Conservation (phyloP, 163 green algal species). For the Chlorella variabilis region DNA sequence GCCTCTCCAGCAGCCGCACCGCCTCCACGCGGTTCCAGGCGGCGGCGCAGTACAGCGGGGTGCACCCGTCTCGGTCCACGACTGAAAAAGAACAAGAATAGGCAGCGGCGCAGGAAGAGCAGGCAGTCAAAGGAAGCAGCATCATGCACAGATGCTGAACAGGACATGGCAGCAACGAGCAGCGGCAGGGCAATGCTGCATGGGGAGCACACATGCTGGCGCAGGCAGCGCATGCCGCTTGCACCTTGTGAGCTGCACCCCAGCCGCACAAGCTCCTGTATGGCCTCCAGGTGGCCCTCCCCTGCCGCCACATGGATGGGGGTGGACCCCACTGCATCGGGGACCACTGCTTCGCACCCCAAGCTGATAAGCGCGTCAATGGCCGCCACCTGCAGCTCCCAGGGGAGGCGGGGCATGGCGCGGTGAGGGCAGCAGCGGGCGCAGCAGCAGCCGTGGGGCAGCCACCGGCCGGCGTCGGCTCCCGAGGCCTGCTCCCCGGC, state of each 20-base stretch:
- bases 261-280: constrained; percentile 55
- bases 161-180: too few species aligned
- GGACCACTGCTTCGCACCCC: constrained; percentile 55
- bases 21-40: constrained; percentile 65
- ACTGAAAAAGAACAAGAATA: constrained; percentile 14
- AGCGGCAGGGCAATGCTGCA: too few species aligned
- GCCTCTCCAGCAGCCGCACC: constrained; percentile 51
- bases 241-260: constrained; percentile 41
- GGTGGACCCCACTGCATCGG: constrained; percentile 62
- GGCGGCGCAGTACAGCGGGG: constrained; percentile 67
- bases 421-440: background rate
- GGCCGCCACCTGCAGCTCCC: constrained; percentile 51
- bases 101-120: background rate
- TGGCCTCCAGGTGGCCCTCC: constrained; percentile 65
- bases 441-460: too few species aligned
- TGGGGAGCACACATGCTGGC: too few species aligned
- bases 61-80: constrained; percentile 69
- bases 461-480: too few species aligned
- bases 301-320: constrained; percentile 70
- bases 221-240: too few species aligned
- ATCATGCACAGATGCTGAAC: too few species aligned
- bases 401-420: background rate
- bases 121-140: background rate
- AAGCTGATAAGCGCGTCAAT: constrained; percentile 61
- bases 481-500: too few species aligned